Base-by-base conservation (phyloP, 2,329 filamentous ascomycete species). In the Botrytis galanthina region DNA sequence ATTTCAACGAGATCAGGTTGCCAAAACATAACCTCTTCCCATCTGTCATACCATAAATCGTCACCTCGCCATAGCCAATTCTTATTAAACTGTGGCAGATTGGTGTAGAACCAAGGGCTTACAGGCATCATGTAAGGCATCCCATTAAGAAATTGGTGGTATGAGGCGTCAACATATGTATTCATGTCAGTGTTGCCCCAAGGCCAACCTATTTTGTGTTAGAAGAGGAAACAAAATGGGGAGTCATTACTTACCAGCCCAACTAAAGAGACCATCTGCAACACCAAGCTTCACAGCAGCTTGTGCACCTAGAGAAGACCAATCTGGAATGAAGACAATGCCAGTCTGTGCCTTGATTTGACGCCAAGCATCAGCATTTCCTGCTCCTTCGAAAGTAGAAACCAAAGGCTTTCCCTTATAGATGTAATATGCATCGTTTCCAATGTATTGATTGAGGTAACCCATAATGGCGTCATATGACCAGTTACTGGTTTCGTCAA, bases 1-100 rank as follows among this genome's bases (percentile, higher is more conserved):
- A 84, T 83, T 75, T 77, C 82, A 16, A 87, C 82, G 35, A 84
- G 84, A 39, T 84, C 80, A 0, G 86, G 84, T n/a, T 80, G 75
- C 12, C 84, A 72, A 0, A 74, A 73, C 2, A 83, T 76, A 70
- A 85, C 81, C 64, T 84, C 78, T 70, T 83, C 80, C 84, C 84
- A 85, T 29, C 84, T 81, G 22, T 80, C 75, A 59, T 80, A 82
- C 76, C 81, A 83, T 8, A 83, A 79, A 22, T 81, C 75, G 73
- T 84, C 82, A 61, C 82, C 80, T 44, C 82, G 81, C 71, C 83
- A 84, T 0, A 83, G 78, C 82, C 83, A 84, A 63, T 84, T 84
- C 76, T 84, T 83, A n/a, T 74, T 72, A 61, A 82, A 83, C 44
- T 74, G 59, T 26, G 77, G 75, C 63, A 77, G 76, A 67, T 77